A percentile compares a stretch with the other conserved stretches of the same genome.
Conservation (phyloP, 179 eudicot genomes). For the Beta corolliflora region DNA sequence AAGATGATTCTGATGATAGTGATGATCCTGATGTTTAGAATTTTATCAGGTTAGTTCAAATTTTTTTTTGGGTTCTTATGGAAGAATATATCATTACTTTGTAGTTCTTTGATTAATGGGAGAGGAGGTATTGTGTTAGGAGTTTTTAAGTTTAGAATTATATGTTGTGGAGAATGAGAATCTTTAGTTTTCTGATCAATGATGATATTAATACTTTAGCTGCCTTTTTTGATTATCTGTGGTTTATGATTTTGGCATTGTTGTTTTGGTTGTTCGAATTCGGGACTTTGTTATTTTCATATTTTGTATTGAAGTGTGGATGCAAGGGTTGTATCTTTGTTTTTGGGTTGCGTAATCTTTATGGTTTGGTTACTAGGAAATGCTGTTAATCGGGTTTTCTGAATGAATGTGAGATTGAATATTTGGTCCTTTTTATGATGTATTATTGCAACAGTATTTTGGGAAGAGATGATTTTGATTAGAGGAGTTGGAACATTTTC, state of each 20-base stretch:
- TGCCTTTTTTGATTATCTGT: neutral
- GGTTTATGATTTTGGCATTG: neutral
- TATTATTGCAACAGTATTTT: neutral
- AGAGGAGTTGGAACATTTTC: neutral
- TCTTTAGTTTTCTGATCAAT: neutral
- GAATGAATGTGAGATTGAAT: neutral
- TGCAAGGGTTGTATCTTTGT: neutral
- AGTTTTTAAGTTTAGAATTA: neutral
- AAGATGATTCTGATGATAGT: conserved; percentile 35
- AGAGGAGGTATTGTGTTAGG: neutral
- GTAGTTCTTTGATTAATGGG: neutral
- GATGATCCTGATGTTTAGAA: conserved; percentile 44
- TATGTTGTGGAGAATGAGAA: neutral
- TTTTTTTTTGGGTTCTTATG: neutral
- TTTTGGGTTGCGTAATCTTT: no score
- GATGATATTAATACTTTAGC: neutral
- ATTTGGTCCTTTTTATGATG: neutral
- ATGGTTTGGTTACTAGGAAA: neutral
- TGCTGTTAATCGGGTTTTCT: neutral
- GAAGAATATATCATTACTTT: neutral
- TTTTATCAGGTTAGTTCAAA: conserved; percentile 19
- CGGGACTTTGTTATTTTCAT: neutral
- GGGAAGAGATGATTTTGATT: neutral
- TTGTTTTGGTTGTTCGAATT: neutral
- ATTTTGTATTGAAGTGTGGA: neutral